Conservation (phyloP, 768 basidiomycete species). For the Boletus sp. region DNA sequence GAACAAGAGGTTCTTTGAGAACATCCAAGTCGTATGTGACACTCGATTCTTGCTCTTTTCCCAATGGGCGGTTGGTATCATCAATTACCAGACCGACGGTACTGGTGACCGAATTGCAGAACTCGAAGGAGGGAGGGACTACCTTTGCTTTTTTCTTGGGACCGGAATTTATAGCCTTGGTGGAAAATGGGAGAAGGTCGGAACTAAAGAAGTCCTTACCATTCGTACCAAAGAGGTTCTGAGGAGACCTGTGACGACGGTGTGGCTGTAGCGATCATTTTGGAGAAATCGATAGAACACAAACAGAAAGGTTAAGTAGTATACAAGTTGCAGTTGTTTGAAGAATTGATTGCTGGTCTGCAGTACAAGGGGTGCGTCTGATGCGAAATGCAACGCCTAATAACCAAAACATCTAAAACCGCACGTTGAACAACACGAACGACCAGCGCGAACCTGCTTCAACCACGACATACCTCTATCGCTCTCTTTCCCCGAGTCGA, state of each 20-base stretch:
- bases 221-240: slow-evolving; percentile 20
- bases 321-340: no score
- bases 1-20: slow-evolving; percentile 14
- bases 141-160: slow-evolving; percentile 22
- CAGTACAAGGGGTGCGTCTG: not conserved
- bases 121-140: slow-evolving; percentile 14
- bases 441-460: not conserved
- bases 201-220: slow-evolving; percentile 15
- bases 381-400: not conserved
- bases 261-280: slow-evolving; percentile 18
- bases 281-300: no score
- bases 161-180: slow-evolving; percentile 21
- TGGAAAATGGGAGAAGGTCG: slow-evolving; percentile 22
- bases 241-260: slow-evolving; percentile 4
- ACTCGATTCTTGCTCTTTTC: slow-evolving; percentile 21
- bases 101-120: slow-evolving; percentile 10
- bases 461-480: no score
- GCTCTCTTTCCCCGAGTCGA: no score
- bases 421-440: not conserved
- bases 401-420: not conserved
- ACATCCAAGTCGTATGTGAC: slow-evolving; percentile 16
- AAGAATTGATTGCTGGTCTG: no score
- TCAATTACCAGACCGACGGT: slow-evolving; percentile 24
- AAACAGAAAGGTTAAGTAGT: no score
- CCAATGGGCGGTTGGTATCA: slow-evolving; percentile 24